These are phyloP conservation scores for Macrocybe gigantea DNA, from an alignment of 768 basidiomycete genomes.

Conservation along the genomic window DNA sequence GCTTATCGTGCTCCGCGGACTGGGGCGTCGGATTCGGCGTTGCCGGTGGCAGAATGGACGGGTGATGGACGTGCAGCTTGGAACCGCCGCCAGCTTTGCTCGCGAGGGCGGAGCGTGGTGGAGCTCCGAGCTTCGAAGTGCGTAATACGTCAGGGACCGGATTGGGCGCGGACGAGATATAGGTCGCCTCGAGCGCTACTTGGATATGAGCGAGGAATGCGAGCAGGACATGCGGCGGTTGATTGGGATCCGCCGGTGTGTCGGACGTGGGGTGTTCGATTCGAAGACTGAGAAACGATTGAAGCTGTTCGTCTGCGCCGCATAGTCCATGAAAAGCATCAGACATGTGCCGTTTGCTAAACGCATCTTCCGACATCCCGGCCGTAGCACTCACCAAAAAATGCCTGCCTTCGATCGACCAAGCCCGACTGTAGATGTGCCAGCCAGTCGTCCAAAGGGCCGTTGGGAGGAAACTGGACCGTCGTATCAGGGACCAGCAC, in stretches of 20 bases:
- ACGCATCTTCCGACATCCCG: background rate
- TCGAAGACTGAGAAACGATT: conserved; percentile 40
- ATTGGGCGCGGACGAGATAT: conserved; percentile 48
- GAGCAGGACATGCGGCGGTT: conserved; percentile 44
- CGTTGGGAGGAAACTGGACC: conserved; percentile 49
- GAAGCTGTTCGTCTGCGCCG: conserved; percentile 50
- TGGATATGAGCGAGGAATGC: conserved; percentile 66
- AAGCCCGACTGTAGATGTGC: conserved; percentile 30
- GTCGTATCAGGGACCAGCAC: conserved; percentile 64
- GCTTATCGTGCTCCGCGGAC: conserved; percentile 64
- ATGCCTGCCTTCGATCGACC: conserved; percentile 58
- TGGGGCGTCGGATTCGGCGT: conserved; percentile 84
- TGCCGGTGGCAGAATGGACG: conserved; percentile 71
- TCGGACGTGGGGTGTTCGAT: conserved; percentile 54
- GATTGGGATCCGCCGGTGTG: conserved; percentile 25
- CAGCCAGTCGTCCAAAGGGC: conserved; percentile 51
- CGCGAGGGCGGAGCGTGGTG: conserved; percentile 51
- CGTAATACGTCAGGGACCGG: conserved; percentile 25
- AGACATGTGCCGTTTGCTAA: conserved; percentile 4
- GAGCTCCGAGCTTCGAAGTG: conserved; percentile 34
- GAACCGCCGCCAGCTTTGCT: conserved; percentile 28
- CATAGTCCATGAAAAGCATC: conserved; percentile 13
- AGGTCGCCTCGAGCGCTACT: conserved; percentile 76
- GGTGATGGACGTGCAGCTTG: conserved; percentile 34
- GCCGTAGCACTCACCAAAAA: conserved; percentile 53